Base-by-base conservation (phyloP, 2,329 filamentous ascomycete genomes). In the Fusarium newnesense region DNA sequence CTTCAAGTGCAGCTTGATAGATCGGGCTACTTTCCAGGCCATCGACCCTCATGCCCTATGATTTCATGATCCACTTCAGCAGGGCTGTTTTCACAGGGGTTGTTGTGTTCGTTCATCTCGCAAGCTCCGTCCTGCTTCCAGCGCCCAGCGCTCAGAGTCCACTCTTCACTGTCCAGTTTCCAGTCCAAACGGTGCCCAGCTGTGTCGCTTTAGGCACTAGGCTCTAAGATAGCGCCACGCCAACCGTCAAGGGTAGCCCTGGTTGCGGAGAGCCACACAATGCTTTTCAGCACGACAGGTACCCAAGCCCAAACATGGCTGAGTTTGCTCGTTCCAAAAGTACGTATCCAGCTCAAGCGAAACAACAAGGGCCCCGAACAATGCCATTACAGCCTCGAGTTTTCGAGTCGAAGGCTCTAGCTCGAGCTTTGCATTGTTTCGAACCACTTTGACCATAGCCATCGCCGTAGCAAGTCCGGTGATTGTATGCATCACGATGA, bases 41-140 rank as follows among this genome's bases (percentile, higher is more conserved):
- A 77, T 76, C 67, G 65, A 58, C 60, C 30, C 58, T 70, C 65
- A 77, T 70, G 75, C 76, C 69, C 64, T 76, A 78, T 78, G 76
- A 77, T 78, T 78, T 78, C 75, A 78, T 78, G 67, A 65, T 69
- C 76, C 76, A 76, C 76, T 49, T 54, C 36, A 65, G 61, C 76
- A 78, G 76, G 76, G 73, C 75, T 74, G 64, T 36, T 50, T 36
- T 42, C 60, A 47, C 76, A 77, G 69, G 76, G 76, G 58, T 77
- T 64, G 18, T 56, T 64, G 18, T 56, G 70, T 64, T 74, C 53
- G 65, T 75, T 76, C 72, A 65, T 74, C 70, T 77, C 66, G 70
- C 65, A 71, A 75, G 60, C 61, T 59, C 74, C 68, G 73, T 76
- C 76, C 76, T 69, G 69, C 59, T 62, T 70, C 58, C 71, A 77